Evolutionary conservation across 176 grass and related monocot genomes (phyloP).

Genomic region (Oryza punctata): DNA sequence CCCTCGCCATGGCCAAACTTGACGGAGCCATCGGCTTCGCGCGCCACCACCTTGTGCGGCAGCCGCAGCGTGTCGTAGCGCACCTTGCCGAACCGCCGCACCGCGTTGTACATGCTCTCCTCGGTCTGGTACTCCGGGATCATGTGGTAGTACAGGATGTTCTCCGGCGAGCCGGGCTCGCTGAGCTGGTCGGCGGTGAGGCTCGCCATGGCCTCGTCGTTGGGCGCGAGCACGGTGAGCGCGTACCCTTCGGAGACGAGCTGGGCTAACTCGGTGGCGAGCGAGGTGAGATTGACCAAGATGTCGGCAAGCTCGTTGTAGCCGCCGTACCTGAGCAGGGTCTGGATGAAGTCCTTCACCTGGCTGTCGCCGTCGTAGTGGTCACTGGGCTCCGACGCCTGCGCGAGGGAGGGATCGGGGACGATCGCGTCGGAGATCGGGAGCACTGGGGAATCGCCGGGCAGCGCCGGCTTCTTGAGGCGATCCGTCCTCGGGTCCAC

Average conservation of each 20-base stretch:
- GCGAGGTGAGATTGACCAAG: slow-evolving; percentile 86
- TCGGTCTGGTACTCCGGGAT: slow-evolving; percentile 97
- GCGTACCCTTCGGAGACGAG: slow-evolving; percentile 91
- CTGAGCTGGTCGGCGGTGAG: slow-evolving; percentile 88
- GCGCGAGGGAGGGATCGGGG: slow-evolving; percentile 56
- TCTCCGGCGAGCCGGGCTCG: slow-evolving; percentile 89
- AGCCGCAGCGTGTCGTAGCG: slow-evolving; percentile 85
- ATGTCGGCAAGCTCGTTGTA: slow-evolving; percentile 96
- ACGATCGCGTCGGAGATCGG: slow-evolving; percentile 72
- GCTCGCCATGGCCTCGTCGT: slow-evolving; percentile 84
- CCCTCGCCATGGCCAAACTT: slow-evolving; percentile 87
- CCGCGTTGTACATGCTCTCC: slow-evolving; percentile 99
- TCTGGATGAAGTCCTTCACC: slow-evolving; percentile 97
- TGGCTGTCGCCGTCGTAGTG: slow-evolving; percentile 77
- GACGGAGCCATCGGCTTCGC: slow-evolving; percentile 92
- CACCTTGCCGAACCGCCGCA: slow-evolving; percentile 83
- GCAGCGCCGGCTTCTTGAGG: slow-evolving; percentile 72
- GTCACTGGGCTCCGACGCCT: slow-evolving; percentile 48
- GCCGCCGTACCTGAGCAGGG: slow-evolving; percentile 72
- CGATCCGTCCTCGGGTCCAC: slow-evolving; percentile 80
- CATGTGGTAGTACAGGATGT: slow-evolving; percentile 97
- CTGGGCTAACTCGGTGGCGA: slow-evolving; percentile 86
- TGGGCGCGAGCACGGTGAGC: slow-evolving; percentile 87
- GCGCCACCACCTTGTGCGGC: slow-evolving; percentile 86
- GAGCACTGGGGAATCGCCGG: slow-evolving; percentile 58